Evolutionary conservation across 2,329 filamentous ascomycete genomes (phyloP), one percentile per base, ranked within the genome.

Genomic region (Aspergillus chevalieri): DNA sequence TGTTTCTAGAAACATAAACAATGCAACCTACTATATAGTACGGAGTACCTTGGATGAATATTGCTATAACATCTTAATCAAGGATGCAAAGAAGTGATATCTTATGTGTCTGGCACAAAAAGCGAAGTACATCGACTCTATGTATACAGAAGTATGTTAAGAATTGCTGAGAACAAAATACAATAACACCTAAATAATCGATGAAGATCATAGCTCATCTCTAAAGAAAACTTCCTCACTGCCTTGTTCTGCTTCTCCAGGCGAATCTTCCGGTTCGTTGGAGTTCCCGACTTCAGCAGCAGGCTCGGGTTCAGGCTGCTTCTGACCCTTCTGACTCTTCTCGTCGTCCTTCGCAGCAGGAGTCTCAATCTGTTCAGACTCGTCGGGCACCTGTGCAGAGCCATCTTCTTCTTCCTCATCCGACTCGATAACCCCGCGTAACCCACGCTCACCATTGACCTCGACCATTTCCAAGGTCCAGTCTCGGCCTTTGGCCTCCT

Each of bases 401-500:
- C 47, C 50, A 43, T 50, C 55, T 43, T 64, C 34, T 48, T 77
- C 74, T 0, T 80, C 75, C 1, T 77, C 77, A 10, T 80, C 78
- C 1, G 73, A 71, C 24, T 85, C 83, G 14, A 92, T 78, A 39
- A 87, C 81, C 0, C 85, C 87, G 42, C 85, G 74, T 38, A 92
- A 80, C 63, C 89, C 85, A 53, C 81, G 72, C 19, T 79, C 77
- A 4, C 80, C 77, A 1, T 84, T 80, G 9, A 82, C 76, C 60
- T 93, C 86, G 1, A 93, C 81, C 12, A 93, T 76, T 67, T 93
- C 87, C 51, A 95, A 73, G 60, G 84, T 86, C 89, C 90, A 95
- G 14, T 83, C 82, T 56, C 83, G 80, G 6, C 85, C 82, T 2
- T 83, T 80, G 0, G 88, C 87, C 38, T 87, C 64, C 59, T 82